phyloP scores from a whole-genome alignment of 805 yeast species.

The Spencermartinsiella europaea region DNA sequence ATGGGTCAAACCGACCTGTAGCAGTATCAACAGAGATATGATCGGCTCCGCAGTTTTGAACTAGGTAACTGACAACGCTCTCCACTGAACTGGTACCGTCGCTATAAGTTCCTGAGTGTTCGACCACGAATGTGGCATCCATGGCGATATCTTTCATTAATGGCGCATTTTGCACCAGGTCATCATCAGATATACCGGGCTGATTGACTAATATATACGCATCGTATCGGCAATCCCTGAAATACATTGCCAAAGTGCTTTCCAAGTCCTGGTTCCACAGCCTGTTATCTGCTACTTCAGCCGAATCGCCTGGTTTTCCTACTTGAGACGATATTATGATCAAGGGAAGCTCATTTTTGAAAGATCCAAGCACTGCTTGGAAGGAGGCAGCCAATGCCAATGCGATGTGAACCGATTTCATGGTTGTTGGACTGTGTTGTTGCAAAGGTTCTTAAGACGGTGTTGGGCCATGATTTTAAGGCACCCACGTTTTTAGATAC shows the following conservation, averaged over 20 bases:
- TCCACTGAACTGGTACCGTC: neutral
- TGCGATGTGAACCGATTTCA: neutral
- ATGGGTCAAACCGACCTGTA: constrained; percentile 44
- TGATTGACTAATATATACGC: constrained; percentile 52
- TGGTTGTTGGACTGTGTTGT: neutral
- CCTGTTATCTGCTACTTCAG: neutral
- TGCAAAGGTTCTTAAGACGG: neutral
- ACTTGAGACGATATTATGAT: neutral
- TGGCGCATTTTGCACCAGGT: constrained; percentile 22
- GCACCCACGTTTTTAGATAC: too few relatives aligned
- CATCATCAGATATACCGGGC: constrained; percentile 47
- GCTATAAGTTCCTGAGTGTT: neutral
- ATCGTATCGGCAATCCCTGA: constrained; percentile 44
- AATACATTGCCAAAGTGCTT: neutral
- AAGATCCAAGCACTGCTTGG: neutral
- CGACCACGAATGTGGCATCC: neutral
- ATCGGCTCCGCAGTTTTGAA: constrained; percentile 18
- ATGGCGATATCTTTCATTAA: neutral
- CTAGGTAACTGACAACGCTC: neutral
- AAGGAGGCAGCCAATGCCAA: neutral
- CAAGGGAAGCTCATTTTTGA: neutral
- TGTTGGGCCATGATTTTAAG: too few relatives aligned
- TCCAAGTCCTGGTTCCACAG: neutral
- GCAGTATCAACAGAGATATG: constrained; percentile 38
- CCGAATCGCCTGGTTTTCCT: neutral